Conservation (phyloP, 495 filamentous ascomycete genomes). For the Aspergillus kassunensis region DNA sequence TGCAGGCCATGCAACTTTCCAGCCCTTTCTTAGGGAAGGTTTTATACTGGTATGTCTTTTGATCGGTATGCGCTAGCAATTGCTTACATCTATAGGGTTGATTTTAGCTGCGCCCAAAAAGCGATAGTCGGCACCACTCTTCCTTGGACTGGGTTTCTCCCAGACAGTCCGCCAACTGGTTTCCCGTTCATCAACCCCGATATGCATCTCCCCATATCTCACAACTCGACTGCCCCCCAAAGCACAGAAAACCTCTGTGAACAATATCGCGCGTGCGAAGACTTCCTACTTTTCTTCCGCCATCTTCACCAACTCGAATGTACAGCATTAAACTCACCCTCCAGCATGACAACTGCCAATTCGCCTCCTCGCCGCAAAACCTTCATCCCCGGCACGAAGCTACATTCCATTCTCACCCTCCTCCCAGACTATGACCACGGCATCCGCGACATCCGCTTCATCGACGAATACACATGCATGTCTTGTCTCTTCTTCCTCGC, state of each 20-base stretch:
- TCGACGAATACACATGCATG: constrained; percentile 29
- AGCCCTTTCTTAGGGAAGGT: constrained; percentile 25
- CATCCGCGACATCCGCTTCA: constrained; percentile 27
- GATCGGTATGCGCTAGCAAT: neutral
- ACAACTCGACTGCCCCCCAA: constrained; percentile 9
- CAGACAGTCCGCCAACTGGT: constrained; percentile 16
- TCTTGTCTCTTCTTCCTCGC: constrained; percentile 27
- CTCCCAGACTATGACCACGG: constrained; percentile 28
- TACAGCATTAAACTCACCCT: constrained; percentile 15
- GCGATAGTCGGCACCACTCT: constrained; percentile 24
- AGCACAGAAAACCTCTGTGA: constrained; percentile 19
- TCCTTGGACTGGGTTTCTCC: constrained; percentile 21
- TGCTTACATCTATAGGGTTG: constrained; percentile 20
- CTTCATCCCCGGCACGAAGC: constrained; percentile 18
- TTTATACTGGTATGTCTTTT: constrained; percentile 20
- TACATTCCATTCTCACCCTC: constrained; percentile 22
- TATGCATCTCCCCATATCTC: constrained; percentile 17
- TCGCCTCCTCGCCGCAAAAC: constrained; percentile 12
- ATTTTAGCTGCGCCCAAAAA: constrained; percentile 27
- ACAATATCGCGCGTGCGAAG: constrained; percentile 22
- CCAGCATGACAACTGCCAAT: constrained; percentile 3
- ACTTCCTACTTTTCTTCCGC: constrained; percentile 27
- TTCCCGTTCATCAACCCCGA: constrained; percentile 20
- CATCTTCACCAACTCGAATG: constrained; percentile 19
- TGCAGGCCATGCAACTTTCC: constrained; percentile 21